Conservation (phyloP, 2,329 filamentous ascomycete species). For the Pseudogymnoascus destructans region DNA sequence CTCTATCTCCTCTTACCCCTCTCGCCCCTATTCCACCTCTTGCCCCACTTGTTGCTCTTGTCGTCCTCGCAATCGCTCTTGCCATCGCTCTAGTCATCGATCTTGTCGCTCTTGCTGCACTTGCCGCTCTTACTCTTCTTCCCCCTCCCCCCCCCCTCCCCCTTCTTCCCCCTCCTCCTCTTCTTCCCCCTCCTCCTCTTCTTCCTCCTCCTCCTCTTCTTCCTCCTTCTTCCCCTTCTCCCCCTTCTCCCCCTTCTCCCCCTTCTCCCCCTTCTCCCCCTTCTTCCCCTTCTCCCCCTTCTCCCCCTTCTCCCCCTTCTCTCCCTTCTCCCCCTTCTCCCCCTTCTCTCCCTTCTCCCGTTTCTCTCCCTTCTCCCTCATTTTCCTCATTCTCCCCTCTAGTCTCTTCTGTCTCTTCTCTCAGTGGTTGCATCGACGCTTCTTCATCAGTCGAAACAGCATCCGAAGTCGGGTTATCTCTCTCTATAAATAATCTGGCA, state of each 20-base stretch:
- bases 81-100: no score
- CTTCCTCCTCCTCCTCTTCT: background rate
- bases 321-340: background rate
- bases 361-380: background rate
- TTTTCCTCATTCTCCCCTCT: background rate
- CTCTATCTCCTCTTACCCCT: background rate
- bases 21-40: background rate
- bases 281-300: background rate
- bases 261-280: background rate
- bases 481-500: background rate
- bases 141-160: background rate
- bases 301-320: background rate
- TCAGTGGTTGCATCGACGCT: background rate
- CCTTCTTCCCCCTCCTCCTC: background rate
- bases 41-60: background rate
- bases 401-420: background rate
- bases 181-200: background rate
- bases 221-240: background rate
- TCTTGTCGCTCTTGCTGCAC: background rate
- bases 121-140: background rate
- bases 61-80: background rate
- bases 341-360: background rate
- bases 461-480: background rate
- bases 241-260: background rate
- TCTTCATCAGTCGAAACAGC: background rate